phyloP scores from a whole-genome alignment of 768 basidiomycete genomes.

The Pulveroboletus sp. region DNA sequence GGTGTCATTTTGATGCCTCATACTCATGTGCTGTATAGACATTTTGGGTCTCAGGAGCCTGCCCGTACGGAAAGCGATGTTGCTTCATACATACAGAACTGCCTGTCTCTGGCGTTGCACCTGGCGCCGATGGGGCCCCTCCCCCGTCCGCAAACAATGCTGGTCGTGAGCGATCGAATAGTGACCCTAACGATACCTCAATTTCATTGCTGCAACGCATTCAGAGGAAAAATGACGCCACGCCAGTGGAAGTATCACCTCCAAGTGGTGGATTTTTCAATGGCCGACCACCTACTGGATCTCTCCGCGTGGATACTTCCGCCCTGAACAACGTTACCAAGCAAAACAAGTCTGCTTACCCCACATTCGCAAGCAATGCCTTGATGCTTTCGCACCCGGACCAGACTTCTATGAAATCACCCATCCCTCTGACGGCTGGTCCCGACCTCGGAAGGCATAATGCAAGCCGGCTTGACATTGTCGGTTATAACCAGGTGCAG shows the following conservation, averaged over 20 bases:
- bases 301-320: constrained; percentile 73
- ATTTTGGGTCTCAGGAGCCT: constrained; percentile 92
- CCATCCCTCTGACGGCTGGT: constrained; percentile 80
- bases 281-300: constrained; percentile 64
- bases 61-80: constrained; percentile 89
- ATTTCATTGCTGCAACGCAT: constrained; percentile 79
- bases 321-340: constrained; percentile 54
- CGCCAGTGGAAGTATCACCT: constrained; percentile 53
- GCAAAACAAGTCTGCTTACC: constrained; percentile 88
- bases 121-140: constrained; percentile 51
- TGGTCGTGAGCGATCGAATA: constrained; percentile 70
- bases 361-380: constrained; percentile 49
- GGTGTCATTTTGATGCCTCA: not conserved
- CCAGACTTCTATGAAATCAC: constrained; percentile 60
- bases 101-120: constrained; percentile 58
- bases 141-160: constrained; percentile 51
- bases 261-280: constrained; percentile 46
- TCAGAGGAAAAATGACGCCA: constrained; percentile 60
- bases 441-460: constrained; percentile 82
- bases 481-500: constrained; percentile 67
- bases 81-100: constrained; percentile 93
- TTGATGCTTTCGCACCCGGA: constrained; percentile 55
- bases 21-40: constrained; percentile 47
- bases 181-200: constrained; percentile 72
- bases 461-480: constrained; percentile 67